A percentile compares a stretch with the other conserved stretches of the same genome.
These are phyloP conservation scores for Candida nemodendra DNA, from an alignment of 805 yeast genomes.

Conservation along the genomic window DNA sequence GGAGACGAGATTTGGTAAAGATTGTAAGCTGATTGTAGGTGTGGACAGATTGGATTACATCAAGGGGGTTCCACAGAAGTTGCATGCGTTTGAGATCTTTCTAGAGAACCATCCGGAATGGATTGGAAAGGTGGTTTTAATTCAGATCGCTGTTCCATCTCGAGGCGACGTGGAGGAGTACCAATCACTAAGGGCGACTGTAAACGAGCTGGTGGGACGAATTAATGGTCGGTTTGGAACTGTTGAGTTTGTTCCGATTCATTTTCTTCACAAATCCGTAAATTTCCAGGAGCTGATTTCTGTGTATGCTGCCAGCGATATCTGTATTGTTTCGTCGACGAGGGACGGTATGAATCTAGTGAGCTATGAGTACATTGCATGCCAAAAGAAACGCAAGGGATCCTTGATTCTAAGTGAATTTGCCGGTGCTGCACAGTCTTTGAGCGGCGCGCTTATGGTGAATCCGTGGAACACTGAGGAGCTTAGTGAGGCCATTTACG, in stretches of 20 bases:
- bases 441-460: constrained; percentile 90
- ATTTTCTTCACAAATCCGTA: constrained; percentile 89
- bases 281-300: constrained; percentile 91
- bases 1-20: constrained; percentile 60
- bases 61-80: constrained; percentile 96
- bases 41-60: constrained; percentile 96
- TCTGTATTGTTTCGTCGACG: constrained; percentile 89
- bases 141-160: constrained; percentile 97
- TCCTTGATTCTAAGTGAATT: constrained; percentile 87
- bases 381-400: constrained; percentile 82
- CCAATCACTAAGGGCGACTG: constrained; percentile 88
- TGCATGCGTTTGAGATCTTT: constrained; percentile 94
- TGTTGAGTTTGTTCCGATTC: constrained; percentile 96
- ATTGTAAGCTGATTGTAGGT: constrained; percentile 86
- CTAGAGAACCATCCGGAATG: constrained; percentile 93
- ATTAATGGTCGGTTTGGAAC: constrained; percentile 96
- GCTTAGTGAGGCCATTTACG: constrained; percentile 78
- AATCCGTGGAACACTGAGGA: constrained; percentile 99
- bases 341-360: constrained; percentile 99
- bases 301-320: constrained; percentile 81
- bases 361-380: constrained; percentile 93
- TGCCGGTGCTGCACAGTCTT: constrained; percentile 98
- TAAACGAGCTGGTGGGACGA: constrained; percentile 93
- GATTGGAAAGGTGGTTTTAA: constrained; percentile 94
- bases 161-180: constrained; percentile 98